Percentiles rank a stretch among this genome's conserved stretches.
These are phyloP conservation scores for Saccharomycopsis fodiens DNA, from an alignment of 805 yeast species.

Conservation along the genomic window DNA sequence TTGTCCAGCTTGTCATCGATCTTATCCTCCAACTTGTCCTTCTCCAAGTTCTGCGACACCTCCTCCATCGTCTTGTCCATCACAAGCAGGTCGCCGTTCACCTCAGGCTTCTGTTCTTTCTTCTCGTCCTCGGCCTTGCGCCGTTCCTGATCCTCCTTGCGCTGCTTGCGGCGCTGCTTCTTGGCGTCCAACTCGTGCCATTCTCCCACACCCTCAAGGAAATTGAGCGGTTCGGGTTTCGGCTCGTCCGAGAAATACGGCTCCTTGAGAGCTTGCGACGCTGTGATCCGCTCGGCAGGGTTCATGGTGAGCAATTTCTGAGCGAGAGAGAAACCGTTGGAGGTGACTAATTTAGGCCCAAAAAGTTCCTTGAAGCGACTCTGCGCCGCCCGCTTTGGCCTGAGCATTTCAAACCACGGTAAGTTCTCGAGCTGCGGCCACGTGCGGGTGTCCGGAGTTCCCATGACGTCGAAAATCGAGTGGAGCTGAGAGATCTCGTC, in stretches of 20 bases:
- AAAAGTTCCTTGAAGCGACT: slow-evolving; percentile 36
- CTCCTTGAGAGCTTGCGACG: slow-evolving; percentile 62
- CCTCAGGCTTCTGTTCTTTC: too few relatives aligned
- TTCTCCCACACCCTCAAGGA: slow-evolving; percentile 60
- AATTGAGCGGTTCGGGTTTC: slow-evolving; percentile 46
- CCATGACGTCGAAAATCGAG: slow-evolving; percentile 75
- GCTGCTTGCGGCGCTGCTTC: slow-evolving; percentile 51
- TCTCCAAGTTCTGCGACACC: too few relatives aligned
- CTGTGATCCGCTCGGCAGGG: slow-evolving; percentile 61
- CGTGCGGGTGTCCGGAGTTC: slow-evolving; percentile 62
- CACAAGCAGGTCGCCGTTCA: too few relatives aligned
- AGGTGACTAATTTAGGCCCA: slow-evolving; percentile 36
- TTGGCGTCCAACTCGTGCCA: slow-evolving; percentile 98
- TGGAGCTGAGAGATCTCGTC: slow-evolving; percentile 82
- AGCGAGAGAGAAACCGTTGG: slow-evolving; percentile 59
- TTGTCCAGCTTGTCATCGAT: too few relatives aligned
- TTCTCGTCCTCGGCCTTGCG: slow-evolving; percentile 2
- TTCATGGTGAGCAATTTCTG: slow-evolving; percentile 53
- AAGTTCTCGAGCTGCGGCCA: slow-evolving; percentile 77
- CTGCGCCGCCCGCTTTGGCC: slow-evolving; percentile 38
- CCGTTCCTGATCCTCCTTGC: slow-evolving; percentile 21
- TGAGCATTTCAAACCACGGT: slow-evolving; percentile 89
- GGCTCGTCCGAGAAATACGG: slow-evolving; percentile 70
- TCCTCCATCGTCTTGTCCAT: too few relatives aligned
- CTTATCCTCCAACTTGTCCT: too few relatives aligned